Evolutionary conservation across 2,329 filamentous ascomycete species (phyloP), one percentile per base, ranked within the genome.

Genomic region (Trichophaea hybrida): DNA sequence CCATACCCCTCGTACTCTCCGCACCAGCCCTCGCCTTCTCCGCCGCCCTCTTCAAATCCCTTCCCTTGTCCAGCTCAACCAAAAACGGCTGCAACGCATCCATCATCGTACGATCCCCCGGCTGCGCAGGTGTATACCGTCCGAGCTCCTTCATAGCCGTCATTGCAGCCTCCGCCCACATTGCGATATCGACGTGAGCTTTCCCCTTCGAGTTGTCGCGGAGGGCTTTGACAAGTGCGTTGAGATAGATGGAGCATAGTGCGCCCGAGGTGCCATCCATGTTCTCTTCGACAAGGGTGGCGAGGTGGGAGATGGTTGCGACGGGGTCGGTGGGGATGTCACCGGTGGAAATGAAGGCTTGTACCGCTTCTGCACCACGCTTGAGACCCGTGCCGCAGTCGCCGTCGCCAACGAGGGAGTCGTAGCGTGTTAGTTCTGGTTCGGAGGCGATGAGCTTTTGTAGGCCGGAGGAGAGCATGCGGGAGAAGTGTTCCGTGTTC

Each of bases 1-100:
- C 82, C 90, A 98, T 96, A 31, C 85, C 86, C 75, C 90, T 94
- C 17, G 93, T 97, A 34, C 80, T 80, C 65, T 91, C 84, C 3
- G 90, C 85, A 0, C 85, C 93, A 51, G 82, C 77, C 64, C 80
- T 79, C 0, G 89, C 84, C 1, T 87, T 88, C 67, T 81, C 76
- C 0, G 88, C 88, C 6, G 93, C 90, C 70, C 82, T 77, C 65
- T 80, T 78, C 17, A 93, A 71, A 69, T 86, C 80, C 12, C 80
- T 80, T 7, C 50, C 51, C 68, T 78, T 73, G 5, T 74, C 76
- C 1, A 97, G 77, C 2, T 78, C 80, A 48, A 88, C 80, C 55
- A 94, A 83, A 70, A 97, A 98, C 1, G 93, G 93, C 63, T 86
- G 80, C 54, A 98, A 76, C 1, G 91, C 89, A 73, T 98, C 93